Percentiles rank a stretch among this genome's conserved stretches.
These are phyloP conservation scores for Komagataella pseudopastoris DNA, from an alignment of 805 yeast species.

Conservation along the genomic window DNA sequence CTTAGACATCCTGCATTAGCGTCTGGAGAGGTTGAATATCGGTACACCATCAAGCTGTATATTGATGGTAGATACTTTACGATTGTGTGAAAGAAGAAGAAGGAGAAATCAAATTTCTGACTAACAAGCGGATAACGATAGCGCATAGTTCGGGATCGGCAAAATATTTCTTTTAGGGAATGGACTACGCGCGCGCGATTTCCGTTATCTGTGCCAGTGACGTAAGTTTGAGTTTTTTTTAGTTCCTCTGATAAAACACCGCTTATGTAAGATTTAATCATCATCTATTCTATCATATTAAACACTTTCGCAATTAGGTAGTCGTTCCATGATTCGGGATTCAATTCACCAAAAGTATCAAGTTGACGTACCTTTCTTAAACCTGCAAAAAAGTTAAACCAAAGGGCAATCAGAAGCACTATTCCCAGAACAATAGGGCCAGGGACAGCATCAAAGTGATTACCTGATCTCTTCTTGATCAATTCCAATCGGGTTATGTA, in stretches of 20 bases:
- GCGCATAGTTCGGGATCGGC: neutral
- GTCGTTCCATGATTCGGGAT: neutral
- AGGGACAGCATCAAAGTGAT: constrained; percentile 76
- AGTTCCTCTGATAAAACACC: no score
- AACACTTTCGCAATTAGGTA: neutral
- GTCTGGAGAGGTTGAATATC: neutral
- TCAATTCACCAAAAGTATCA: neutral
- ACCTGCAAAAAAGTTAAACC: constrained; percentile 63
- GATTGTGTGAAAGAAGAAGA: neutral
- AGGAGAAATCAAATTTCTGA: neutral
- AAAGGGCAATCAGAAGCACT: constrained; percentile 53
- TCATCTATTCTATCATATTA: neutral
- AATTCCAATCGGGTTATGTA: constrained; percentile 58
- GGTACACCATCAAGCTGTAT: neutral
- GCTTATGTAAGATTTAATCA: neutral
- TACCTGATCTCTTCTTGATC: constrained; percentile 72
- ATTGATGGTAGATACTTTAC: neutral
- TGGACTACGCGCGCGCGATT: neutral
- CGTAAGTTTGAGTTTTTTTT: neutral
- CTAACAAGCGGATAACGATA: neutral
- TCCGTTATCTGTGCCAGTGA: neutral
- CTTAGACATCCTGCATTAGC: neutral
- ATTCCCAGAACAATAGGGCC: constrained; percentile 78
- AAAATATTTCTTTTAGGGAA: neutral
- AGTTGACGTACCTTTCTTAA: constrained; percentile 14